phyloP scores from a whole-genome alignment of 192 early-diverging fungal species.

The Kickxella alabastrina region DNA sequence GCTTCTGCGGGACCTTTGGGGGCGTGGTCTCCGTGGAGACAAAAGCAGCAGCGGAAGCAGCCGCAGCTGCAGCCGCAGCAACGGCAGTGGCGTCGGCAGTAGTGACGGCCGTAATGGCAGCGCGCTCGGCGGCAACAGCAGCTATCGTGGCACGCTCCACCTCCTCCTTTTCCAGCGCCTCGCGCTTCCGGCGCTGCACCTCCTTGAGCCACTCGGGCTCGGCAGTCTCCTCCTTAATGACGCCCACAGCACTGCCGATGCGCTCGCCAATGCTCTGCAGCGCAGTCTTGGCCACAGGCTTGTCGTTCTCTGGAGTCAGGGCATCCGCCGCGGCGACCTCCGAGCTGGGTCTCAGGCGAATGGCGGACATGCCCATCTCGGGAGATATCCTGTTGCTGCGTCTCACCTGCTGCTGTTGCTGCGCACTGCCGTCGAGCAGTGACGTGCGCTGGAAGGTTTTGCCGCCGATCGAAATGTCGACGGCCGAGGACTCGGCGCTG shows the following conservation, averaged over 20 bases:
- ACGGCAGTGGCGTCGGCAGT: not conserved
- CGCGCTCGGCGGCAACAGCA: slow-evolving; percentile 13
- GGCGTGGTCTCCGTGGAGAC: not conserved
- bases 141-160: slow-evolving; percentile 6
- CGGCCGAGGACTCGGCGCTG: slow-evolving; percentile 13
- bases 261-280: slow-evolving; percentile 41
- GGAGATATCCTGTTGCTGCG: slow-evolving; percentile 15
- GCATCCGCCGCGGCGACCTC: slow-evolving; percentile 11
- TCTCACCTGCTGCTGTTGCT: slow-evolving; percentile 3
- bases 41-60: not conserved
- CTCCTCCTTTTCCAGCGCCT: slow-evolving; percentile 29
- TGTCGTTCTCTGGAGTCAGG: too few relatives aligned
- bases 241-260: slow-evolving; percentile 10
- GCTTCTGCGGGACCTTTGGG: not conserved
- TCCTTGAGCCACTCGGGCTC: slow-evolving; percentile 46
- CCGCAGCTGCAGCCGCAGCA: not conserved
- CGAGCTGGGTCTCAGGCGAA: slow-evolving; percentile 42
- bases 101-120: not conserved
- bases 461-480: slow-evolving; percentile 32
- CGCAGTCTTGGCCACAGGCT: slow-evolving; percentile 19
- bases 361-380: slow-evolving; percentile 18
- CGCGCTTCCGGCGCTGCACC: slow-evolving; percentile 47
- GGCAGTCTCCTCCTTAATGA: slow-evolving; percentile 3
- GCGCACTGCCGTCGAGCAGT: slow-evolving; percentile 19
- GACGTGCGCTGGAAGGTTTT: slow-evolving; percentile 30